Conservation (phyloP, 306 rosid genomes). For the Cucumis cinereus region DNA sequence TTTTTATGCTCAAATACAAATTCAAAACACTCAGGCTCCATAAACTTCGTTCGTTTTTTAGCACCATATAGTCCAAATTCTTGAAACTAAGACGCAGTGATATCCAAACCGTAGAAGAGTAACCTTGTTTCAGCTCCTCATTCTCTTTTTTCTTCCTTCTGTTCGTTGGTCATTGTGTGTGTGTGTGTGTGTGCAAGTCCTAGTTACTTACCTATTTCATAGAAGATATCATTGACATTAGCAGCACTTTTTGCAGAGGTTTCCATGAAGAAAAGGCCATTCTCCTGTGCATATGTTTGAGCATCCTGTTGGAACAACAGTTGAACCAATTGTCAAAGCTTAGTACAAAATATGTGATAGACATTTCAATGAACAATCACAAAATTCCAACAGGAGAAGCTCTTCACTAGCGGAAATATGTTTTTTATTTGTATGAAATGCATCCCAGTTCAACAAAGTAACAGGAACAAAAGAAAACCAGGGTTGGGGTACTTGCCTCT, state of each 20-base stretch:
- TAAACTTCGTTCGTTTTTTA: not conserved
- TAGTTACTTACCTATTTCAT: constrained; percentile 34
- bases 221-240: constrained; percentile 45
- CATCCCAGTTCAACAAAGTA: not conserved
- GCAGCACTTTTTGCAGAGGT: constrained; percentile 54
- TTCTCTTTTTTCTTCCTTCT: no score
- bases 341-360: not conserved
- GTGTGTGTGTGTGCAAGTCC: not conserved
- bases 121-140: no score
- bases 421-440: not conserved
- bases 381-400: not conserved
- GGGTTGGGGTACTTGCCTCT: constrained; percentile 27
- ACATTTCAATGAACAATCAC: not conserved
- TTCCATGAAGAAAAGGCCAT: constrained; percentile 47
- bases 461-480: not conserved
- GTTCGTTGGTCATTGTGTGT: no score
- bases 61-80: not conserved
- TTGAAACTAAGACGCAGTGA: no score
- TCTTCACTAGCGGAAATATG: not conserved
- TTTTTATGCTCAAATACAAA: not conserved
- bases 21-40: not conserved
- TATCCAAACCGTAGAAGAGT: no score
- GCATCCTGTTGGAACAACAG: constrained; percentile 31
- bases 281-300: constrained; percentile 47
- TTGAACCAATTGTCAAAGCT: not conserved